phyloP scores from a whole-genome alignment of 208 protist species.

The Acanthamoeba healyi region DNA sequence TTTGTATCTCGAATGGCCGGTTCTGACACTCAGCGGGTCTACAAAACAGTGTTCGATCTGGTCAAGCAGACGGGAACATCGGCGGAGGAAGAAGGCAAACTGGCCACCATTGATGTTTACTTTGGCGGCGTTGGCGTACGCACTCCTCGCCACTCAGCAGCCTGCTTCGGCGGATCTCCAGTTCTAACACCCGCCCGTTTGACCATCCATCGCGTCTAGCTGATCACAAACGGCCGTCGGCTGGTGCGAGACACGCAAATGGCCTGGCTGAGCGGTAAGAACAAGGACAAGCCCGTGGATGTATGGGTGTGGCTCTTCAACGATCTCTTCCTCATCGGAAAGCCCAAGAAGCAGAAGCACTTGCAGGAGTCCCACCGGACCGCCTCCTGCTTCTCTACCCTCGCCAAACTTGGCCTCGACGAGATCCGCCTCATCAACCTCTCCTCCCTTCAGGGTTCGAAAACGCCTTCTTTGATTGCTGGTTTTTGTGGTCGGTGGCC shows the following conservation, averaged over 20 bases:
- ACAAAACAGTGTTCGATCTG: background rate
- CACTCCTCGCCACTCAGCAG: too few relatives aligned
- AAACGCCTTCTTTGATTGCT: background rate
- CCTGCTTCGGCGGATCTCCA: too few relatives aligned
- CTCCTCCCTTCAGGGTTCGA: background rate
- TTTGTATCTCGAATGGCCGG: too few relatives aligned
- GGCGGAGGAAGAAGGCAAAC: slow-evolving; percentile 18
- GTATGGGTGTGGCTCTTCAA: slow-evolving; percentile 54
- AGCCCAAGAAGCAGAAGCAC: slow-evolving; percentile 52
- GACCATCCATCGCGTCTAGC: background rate
- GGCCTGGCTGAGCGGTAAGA: slow-evolving; percentile 40
- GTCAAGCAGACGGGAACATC: slow-evolving; percentile 6
- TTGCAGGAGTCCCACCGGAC: slow-evolving; percentile 1
- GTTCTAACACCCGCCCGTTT: too few relatives aligned
- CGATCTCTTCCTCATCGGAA: slow-evolving; percentile 20
- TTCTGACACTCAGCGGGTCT: background rate
- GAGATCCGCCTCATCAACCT: slow-evolving; percentile 38
- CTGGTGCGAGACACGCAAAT: slow-evolving; percentile 22
- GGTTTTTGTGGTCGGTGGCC: background rate
- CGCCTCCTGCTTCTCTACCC: background rate
- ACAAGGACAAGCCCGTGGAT: slow-evolving; percentile 41
- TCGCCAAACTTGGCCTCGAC: background rate
- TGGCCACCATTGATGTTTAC: slow-evolving; percentile 32
- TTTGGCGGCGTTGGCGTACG: slow-evolving; percentile 10
- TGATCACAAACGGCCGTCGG: background rate